Evolutionary conservation across 345 rosid species (phyloP).

Genomic region (Noccaea bulbosa): DNA sequence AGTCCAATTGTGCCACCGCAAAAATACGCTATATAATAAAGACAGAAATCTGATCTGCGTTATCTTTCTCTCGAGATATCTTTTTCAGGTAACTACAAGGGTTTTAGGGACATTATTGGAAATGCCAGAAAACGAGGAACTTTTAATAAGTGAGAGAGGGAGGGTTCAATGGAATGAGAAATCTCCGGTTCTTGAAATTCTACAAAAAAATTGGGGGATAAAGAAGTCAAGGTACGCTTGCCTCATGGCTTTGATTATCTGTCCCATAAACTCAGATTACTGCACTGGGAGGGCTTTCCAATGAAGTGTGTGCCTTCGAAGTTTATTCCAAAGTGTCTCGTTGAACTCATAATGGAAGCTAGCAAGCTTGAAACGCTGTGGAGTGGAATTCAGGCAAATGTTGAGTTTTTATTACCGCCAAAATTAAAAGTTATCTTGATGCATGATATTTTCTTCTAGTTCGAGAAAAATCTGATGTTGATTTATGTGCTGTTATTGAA

Average conservation of each 20-base stretch:
- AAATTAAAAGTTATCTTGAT: neutral
- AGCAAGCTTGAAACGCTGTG: conserved; percentile 35
- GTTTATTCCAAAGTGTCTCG: neutral
- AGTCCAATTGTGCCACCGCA: no score
- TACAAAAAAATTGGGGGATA: neutral
- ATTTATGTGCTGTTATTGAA: no score
- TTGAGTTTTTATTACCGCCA: neutral
- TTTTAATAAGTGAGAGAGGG: neutral
- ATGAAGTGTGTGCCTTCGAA: conserved; percentile 25
- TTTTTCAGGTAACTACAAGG: conserved; percentile 27
- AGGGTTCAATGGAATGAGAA: conserved; percentile 26
- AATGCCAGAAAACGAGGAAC: neutral
- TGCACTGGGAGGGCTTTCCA: conserved; percentile 33
- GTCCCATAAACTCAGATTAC: conserved; percentile 9
- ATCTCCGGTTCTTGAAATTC: conserved; percentile 36
- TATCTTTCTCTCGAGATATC: neutral
- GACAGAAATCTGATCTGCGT: neutral
- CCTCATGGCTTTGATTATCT: conserved; percentile 15
- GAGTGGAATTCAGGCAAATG: conserved; percentile 20
- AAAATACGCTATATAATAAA: no score
- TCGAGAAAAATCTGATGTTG: no score
- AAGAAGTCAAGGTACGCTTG: neutral
- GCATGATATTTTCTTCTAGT: no score
- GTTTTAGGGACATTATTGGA: conserved; percentile 30
- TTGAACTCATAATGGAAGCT: conserved; percentile 2